Evolutionary conservation across 1,284 basidiomycete genomes (phyloP), one percentile per base, ranked within the genome.

Genomic region (Cryptococcus depauperatus): DNA sequence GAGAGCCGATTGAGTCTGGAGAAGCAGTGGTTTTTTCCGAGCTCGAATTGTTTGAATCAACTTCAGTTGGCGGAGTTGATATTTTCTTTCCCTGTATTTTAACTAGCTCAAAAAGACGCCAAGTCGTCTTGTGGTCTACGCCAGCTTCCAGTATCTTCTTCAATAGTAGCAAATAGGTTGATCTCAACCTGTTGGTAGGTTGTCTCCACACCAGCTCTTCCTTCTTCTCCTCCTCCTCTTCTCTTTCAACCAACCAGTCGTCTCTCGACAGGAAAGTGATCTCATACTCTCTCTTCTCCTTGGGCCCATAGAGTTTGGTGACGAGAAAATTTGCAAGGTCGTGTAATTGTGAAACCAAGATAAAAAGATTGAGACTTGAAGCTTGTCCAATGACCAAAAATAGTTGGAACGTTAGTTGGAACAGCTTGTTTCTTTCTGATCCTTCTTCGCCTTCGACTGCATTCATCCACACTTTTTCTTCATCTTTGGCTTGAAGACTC

Each of bases 71-170:
- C 3, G 16, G 33, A 45, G 11, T 29, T 46, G 26, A 50, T 49
- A 28, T 37, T 21, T 19, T 18, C 23, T 11, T 22, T 22, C 35
- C 35, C 19, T 22, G n/a, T n/a, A n/a, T n/a, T n/a, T n/a, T n/a
- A n/a, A 64, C 61, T 4, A 66, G 48, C 8, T 54, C 51, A 44
- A 66, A 69, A 29, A 71, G 47, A 18, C 67, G 53, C 61, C 65
- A 67, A 2, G 61, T 55, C 28, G 61, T 47, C 9, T 47, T 46
- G 11, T 61, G 56, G 11, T 54, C 51, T 0, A 66, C 56, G 0
- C 68, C 68, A 3, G 55, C 62, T 28, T 68, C 61, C 11, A 69
- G 44, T 23, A 68, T 28, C 30, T 56, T 43, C 19, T 53, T 48
- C 14, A 68, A 50, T 11, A 70, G 46, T 1, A 50, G 53, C 14